phyloP scores from a whole-genome alignment of 1,139 yeast genomes.

The Pichia sp. region DNA sequence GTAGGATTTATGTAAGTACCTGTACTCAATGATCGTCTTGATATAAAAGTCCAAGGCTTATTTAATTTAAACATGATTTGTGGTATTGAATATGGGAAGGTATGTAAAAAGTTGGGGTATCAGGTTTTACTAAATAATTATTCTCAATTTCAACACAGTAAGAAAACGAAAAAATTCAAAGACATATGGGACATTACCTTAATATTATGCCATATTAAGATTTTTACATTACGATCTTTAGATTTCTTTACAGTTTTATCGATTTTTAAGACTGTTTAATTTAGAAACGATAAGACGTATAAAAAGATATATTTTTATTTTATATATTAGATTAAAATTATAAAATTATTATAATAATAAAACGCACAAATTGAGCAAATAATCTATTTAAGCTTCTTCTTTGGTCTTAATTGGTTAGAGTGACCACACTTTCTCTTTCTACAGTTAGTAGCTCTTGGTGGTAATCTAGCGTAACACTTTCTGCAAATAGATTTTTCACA shows the following conservation, averaged over 20 bases:
- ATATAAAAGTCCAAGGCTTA: background rate
- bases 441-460: conserved; percentile 99
- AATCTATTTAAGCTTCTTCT: conserved; percentile 96
- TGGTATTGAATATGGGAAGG: no score
- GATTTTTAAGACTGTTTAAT: no score
- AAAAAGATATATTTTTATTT: conserved; percentile 4
- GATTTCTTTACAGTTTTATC: no score
- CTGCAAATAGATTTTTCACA: conserved; percentile 99
- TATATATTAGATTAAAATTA: conserved; percentile 5
- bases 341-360: conserved; percentile 25
- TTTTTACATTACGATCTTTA: no score
- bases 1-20: conserved; percentile 21
- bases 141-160: no score
- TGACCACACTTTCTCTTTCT: conserved; percentile 99
- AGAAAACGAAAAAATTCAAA: no score
- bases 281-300: no score
- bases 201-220: no score
- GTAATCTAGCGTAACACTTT: conserved; percentile 99
- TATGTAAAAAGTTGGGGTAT: no score
- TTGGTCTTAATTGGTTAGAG: conserved; percentile 99
- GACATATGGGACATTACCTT: no score
- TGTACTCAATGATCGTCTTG: conserved; percentile 14
- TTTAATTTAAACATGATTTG: background rate
- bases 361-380: conserved; percentile 24
- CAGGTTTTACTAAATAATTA: no score